Evolutionary conservation across 2,329 filamentous ascomycete genomes (phyloP).

Genomic region (Penicillium freii): DNA sequence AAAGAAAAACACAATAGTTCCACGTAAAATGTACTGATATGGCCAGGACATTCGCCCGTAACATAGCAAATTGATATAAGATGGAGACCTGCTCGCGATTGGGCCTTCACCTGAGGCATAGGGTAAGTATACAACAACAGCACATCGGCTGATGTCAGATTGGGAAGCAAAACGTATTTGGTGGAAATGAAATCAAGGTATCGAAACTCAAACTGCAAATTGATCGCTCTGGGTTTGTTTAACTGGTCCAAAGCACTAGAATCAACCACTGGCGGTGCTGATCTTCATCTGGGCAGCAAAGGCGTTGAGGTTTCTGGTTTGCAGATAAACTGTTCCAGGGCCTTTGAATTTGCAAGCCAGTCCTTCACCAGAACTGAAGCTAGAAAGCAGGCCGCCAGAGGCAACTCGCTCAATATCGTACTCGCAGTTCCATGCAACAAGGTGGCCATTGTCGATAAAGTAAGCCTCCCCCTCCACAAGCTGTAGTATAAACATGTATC

Average conservation of each 20-base stretch:
- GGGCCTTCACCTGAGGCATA: neutral
- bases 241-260: no score
- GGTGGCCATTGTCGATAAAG: conserved; percentile 86
- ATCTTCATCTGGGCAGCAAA: conserved; percentile 56
- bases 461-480: no score
- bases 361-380: conserved; percentile 76
- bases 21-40: neutral
- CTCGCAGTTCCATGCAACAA: conserved; percentile 96
- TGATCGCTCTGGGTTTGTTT: no score
- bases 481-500: no score
- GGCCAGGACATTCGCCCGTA: neutral
- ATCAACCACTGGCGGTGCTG: conserved; percentile 34
- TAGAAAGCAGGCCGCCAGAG: conserved; percentile 90
- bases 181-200: no score
- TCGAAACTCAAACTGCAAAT: no score
- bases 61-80: conserved; percentile 2
- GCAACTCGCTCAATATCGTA: conserved; percentile 88
- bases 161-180: no score
- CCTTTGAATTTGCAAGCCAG: conserved; percentile 91
- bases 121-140: neutral
- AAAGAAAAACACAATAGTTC: neutral
- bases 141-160: no score
- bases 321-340: conserved; percentile 86
- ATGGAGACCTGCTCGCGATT: neutral
- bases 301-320: conserved; percentile 78